Conservation (phyloP, 2,329 filamentous ascomycete species). For the Fusarium keratoplasticum region DNA sequence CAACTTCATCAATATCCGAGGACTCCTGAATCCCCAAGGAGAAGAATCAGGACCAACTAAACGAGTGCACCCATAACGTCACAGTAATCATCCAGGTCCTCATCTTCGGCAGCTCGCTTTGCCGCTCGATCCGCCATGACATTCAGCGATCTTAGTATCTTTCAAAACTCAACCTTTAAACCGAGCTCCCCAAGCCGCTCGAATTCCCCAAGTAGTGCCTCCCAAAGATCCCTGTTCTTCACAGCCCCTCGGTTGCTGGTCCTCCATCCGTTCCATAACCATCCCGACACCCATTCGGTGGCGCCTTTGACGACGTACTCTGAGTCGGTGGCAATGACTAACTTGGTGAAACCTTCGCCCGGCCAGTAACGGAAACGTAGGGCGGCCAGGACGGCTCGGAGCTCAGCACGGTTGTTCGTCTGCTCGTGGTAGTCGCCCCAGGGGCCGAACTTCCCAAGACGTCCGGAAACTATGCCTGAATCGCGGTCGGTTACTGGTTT, state of each 20-base stretch:
- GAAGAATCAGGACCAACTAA: not conserved
- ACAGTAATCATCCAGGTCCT: not conserved
- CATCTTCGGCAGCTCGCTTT: conserved; percentile 46
- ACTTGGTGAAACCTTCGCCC: conserved; percentile 44
- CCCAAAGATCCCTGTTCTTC: conserved; percentile 66
- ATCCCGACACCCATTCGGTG: conserved; percentile 8
- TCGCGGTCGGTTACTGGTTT: not conserved
- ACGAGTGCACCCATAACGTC: not conserved
- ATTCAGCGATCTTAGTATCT: conserved; percentile 59
- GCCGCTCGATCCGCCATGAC: conserved; percentile 54
- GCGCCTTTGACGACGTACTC: conserved; percentile 21
- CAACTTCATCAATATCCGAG: not conserved
- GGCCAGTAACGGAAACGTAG: conserved; percentile 35
- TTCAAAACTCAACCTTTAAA: conserved; percentile 59
- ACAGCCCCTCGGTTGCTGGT: conserved; percentile 49
- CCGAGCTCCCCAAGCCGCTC: conserved; percentile 46
- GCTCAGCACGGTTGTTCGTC: conserved; percentile 57
- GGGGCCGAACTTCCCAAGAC: conserved; percentile 58
- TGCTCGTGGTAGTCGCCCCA: conserved; percentile 50
- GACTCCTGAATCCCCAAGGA: not conserved
- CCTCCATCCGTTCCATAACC: conserved; percentile 56
- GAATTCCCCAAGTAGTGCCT: conserved; percentile 56
- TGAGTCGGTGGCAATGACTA: conserved; percentile 54
- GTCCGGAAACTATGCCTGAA: conserved; percentile 34
- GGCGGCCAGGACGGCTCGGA: conserved; percentile 19